A percentile compares a stretch with the other conserved stretches of the same genome.
phyloP scores from a whole-genome alignment of 2,329 filamentous ascomycete species.

The Xylariaceae sp. region DNA sequence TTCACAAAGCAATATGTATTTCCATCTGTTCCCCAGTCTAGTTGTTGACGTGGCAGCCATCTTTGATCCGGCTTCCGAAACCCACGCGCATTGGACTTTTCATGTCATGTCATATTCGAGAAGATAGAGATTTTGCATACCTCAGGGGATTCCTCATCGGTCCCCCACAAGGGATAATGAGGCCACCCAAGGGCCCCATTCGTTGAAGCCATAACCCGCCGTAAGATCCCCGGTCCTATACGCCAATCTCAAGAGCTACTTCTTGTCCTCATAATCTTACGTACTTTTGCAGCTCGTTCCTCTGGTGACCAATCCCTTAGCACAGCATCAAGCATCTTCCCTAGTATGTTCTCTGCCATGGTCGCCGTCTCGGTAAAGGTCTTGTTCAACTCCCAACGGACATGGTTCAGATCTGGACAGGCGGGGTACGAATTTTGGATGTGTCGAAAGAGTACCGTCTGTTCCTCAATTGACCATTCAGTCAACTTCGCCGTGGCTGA shows the following conservation, averaged over 20 bases:
- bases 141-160: too few relatives aligned
- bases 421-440: conserved; percentile 28
- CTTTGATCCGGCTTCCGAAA: too few relatives aligned
- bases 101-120: too few relatives aligned
- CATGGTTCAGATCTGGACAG: conserved; percentile 21
- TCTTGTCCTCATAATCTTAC: conserved; percentile 11
- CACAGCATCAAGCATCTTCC: conserved; percentile 25
- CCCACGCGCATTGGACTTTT: too few relatives aligned
- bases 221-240: not conserved
- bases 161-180: too few relatives aligned
- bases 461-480: conserved; percentile 29
- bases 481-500: not conserved
- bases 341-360: conserved; percentile 27
- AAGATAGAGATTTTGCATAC: too few relatives aligned
- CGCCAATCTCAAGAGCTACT: not conserved
- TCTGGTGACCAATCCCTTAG: conserved; percentile 14
- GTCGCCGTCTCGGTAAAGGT: conserved; percentile 24
- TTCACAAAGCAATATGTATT: too few relatives aligned
- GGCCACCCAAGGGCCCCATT: too few relatives aligned
- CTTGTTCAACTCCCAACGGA: conserved; percentile 25
- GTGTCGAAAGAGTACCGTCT: conserved; percentile 24
- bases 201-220: too few relatives aligned
- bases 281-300: conserved; percentile 14
- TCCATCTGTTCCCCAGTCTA: too few relatives aligned
- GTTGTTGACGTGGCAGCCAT: too few relatives aligned